Percentiles rank a stretch among this genome's conserved stretches.
phyloP scores from a whole-genome alignment of 1,284 basidiomycete genomes.

The Boletus smithii region DNA sequence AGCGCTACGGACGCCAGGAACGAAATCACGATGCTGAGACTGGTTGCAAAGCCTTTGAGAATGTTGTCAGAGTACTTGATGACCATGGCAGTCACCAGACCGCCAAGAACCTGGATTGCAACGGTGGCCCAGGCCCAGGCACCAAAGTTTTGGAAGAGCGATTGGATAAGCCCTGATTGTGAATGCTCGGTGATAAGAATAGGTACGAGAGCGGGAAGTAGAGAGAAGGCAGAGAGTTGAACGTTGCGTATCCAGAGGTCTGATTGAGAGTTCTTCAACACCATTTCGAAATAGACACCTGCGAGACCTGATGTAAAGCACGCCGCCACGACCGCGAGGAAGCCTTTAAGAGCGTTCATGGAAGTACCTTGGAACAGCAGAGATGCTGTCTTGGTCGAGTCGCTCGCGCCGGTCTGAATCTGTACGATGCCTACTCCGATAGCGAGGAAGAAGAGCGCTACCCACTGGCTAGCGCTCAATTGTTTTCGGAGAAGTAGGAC shows the following conservation, averaged over 20 bases:
- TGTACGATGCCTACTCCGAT: slow-evolving; percentile 93
- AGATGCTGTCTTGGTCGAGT: slow-evolving; percentile 33
- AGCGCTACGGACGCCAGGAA: slow-evolving; percentile 87
- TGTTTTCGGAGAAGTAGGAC: slow-evolving; percentile 85
- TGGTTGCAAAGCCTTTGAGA: slow-evolving; percentile 92
- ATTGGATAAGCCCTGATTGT: slow-evolving; percentile 36
- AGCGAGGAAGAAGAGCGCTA: slow-evolving; percentile 80
- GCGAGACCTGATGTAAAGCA: slow-evolving; percentile 98
- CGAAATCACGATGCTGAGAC: slow-evolving; percentile 88
- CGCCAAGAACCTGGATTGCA: slow-evolving; percentile 83
- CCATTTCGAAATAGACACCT: slow-evolving; percentile 98
- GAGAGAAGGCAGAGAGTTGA: slow-evolving; percentile 91
- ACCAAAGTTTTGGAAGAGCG: slow-evolving; percentile 76
- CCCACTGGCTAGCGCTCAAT: slow-evolving; percentile 76
- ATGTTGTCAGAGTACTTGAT: slow-evolving; percentile 89
- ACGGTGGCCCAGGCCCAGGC: slow-evolving; percentile 92
- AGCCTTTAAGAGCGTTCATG: slow-evolving; percentile 86
- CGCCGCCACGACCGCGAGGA: slow-evolving; percentile 82
- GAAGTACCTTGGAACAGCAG: slow-evolving; percentile 39
- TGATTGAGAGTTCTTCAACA: slow-evolving; percentile 84
- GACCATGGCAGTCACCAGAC: slow-evolving; percentile 84
- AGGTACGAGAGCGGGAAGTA: slow-evolving; percentile 86
- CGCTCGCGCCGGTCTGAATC: slow-evolving; percentile 61
- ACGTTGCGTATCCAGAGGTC: slow-evolving; percentile 98
- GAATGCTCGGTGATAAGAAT: slow-evolving; percentile 60